Percentiles rank a stretch among this genome's conserved stretches.
phyloP scores from a whole-genome alignment of 1,284 basidiomycete species.

The Melampsora larici-populina region DNA sequence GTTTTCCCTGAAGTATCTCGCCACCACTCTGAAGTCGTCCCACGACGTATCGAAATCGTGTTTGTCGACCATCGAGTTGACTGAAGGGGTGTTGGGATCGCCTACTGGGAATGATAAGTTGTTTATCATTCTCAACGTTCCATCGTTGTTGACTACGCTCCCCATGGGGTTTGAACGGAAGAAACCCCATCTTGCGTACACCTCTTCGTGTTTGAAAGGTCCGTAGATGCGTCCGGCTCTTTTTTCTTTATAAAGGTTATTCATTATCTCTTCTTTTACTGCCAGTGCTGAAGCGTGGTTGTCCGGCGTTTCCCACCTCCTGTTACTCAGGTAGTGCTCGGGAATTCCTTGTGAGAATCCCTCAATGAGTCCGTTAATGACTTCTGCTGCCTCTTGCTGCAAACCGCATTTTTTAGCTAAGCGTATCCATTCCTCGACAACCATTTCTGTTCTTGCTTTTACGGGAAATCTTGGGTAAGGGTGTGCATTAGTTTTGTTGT shows the following conservation, averaged over 20 bases:
- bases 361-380: not conserved
- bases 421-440: not conserved
- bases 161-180: not conserved
- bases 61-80: constrained; percentile 1
- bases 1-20: constrained; percentile 2
- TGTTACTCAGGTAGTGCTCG: not conserved
- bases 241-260: not conserved
- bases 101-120: no score
- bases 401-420: not conserved
- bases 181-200: not conserved
- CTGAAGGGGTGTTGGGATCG: no score
- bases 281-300: no score
- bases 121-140: no score
- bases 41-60: not conserved
- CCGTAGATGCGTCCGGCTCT: not conserved
- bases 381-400: not conserved
- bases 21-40: constrained; percentile 1
- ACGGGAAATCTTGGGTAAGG: not conserved
- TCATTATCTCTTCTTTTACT: no score
- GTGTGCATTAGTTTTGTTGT: no score
- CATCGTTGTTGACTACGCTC: not conserved
- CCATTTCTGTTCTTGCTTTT: not conserved
- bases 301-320: no score
- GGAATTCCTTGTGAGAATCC: constrained; percentile 11
- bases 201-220: constrained; percentile 1